phyloP scores from a whole-genome alignment of 441 rosid species.

The Erodium texanum region DNA sequence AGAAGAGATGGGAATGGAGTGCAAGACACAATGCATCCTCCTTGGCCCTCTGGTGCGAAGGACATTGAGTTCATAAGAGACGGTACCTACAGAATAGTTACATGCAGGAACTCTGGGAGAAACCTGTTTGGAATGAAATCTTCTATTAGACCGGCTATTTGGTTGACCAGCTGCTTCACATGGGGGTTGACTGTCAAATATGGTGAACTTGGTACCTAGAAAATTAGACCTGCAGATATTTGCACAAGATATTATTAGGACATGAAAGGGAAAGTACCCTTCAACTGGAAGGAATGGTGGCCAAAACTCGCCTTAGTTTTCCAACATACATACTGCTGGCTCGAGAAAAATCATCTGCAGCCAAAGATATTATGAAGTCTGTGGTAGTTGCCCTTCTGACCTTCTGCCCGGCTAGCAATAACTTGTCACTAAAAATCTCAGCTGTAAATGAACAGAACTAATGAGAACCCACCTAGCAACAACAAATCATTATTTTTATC shows the following conservation, averaged over 20 bases:
- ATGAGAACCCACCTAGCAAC: background rate
- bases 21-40: conserved; percentile 22
- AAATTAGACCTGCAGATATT: conserved; percentile 18
- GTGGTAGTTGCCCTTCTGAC: conserved; percentile 82
- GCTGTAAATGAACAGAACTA: background rate
- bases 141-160: conserved; percentile 13
- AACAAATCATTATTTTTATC: background rate
- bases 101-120: conserved; percentile 20
- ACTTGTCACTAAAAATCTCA: conserved; percentile 77
- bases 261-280: background rate
- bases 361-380: conserved; percentile 84
- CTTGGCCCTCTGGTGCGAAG: conserved; percentile 22
- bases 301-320: conserved; percentile 48
- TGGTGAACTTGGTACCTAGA: conserved; percentile 22
- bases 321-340: conserved; percentile 83
- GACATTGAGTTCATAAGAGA: conserved; percentile 21
- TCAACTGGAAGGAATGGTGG: background rate
- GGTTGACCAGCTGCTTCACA: conserved; percentile 17
- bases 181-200: conserved; percentile 13
- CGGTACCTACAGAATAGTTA: conserved; percentile 17
- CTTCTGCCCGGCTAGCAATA: conserved; percentile 83
- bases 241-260: background rate
- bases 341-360: conserved; percentile 78
- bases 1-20: conserved; percentile 18
- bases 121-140: conserved; percentile 19